phyloP scores from a whole-genome alignment of 1,139 yeast species.

The Geotrichum phurueaensis region DNA sequence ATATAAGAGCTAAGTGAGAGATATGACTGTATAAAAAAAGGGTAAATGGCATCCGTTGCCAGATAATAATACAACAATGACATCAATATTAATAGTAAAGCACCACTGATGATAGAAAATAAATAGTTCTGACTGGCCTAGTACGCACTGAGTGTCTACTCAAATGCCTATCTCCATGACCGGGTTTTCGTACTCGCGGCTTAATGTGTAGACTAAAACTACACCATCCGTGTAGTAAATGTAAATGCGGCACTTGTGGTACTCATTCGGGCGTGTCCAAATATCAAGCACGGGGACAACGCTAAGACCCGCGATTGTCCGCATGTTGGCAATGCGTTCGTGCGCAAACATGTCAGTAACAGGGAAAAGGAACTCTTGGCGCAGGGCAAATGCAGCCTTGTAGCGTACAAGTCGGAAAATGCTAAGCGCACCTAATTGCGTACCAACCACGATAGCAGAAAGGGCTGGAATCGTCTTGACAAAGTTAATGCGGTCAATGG shows the following conservation, averaged over 20 bases:
- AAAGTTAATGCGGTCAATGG: conserved; percentile 51
- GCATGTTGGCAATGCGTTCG: background rate
- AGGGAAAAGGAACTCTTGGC: conserved; percentile 54
- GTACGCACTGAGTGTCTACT: too few relatives aligned
- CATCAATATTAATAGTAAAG: too few relatives aligned
- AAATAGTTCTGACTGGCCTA: background rate
- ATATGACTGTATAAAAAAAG: too few relatives aligned
- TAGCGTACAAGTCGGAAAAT: conserved; percentile 52
- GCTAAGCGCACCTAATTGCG: conserved; percentile 56
- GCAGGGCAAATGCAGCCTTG: conserved; percentile 52
- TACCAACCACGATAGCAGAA: conserved; percentile 47
- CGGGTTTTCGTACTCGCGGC: background rate
- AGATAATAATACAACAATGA: too few relatives aligned
- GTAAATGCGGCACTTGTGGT: background rate
- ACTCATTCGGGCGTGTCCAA: background rate
- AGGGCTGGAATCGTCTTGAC: conserved; percentile 49
- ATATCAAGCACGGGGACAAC: background rate
- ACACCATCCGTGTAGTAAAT: background rate
- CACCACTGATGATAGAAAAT: too few relatives aligned
- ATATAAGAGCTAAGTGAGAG: too few relatives aligned
- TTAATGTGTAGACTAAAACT: background rate
- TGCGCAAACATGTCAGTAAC: conserved; percentile 12
- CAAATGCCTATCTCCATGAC: background rate
- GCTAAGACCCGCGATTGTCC: background rate
- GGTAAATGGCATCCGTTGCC: too few relatives aligned